These are phyloP conservation scores for Buddleja alternifolia DNA, from an alignment of 257 asterid species.

Conservation along the genomic window DNA sequence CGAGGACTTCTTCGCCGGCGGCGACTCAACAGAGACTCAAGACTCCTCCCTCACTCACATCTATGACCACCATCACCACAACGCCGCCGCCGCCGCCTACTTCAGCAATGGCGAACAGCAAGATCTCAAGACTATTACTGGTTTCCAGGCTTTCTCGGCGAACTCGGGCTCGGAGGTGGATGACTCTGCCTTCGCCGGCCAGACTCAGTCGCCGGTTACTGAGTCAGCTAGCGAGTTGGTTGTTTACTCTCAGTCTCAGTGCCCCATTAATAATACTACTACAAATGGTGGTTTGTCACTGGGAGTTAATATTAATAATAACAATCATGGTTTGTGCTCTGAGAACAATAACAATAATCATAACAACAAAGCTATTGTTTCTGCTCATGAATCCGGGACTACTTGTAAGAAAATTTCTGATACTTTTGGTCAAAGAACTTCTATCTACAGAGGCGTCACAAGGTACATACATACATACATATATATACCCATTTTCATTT, in stretches of 20 bases:
- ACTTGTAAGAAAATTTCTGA: constrained; percentile 67
- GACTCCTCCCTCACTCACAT: constrained; percentile 86
- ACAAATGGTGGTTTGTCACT: constrained; percentile 49
- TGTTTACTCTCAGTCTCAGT: constrained; percentile 47
- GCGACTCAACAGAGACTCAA: constrained; percentile 69
- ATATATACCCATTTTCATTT: no score
- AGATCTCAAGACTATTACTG: constrained; percentile 64
- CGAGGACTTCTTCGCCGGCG: constrained; percentile 78
- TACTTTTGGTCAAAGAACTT: constrained; percentile 92
- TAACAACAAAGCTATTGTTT: no score
- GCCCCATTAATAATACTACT: constrained; percentile 29
- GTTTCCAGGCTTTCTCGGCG: constrained; percentile 67
- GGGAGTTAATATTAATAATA: constrained; percentile 39
- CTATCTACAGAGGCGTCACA: constrained; percentile 94
- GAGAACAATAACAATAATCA: no score
- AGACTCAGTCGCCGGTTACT: no score
- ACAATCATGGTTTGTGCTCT: no score
- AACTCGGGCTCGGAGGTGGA: constrained; percentile 91
- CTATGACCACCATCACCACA: no score
- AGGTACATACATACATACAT: constrained; percentile 44
- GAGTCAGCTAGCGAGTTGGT: constrained; percentile 71
- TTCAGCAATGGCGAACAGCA: constrained; percentile 42
- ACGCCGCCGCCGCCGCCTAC: no score
- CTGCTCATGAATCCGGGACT: no score
- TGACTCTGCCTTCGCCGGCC: constrained; percentile 67